phyloP scores from a whole-genome alignment of 805 yeast genomes.

The Barnettozyma populi region DNA sequence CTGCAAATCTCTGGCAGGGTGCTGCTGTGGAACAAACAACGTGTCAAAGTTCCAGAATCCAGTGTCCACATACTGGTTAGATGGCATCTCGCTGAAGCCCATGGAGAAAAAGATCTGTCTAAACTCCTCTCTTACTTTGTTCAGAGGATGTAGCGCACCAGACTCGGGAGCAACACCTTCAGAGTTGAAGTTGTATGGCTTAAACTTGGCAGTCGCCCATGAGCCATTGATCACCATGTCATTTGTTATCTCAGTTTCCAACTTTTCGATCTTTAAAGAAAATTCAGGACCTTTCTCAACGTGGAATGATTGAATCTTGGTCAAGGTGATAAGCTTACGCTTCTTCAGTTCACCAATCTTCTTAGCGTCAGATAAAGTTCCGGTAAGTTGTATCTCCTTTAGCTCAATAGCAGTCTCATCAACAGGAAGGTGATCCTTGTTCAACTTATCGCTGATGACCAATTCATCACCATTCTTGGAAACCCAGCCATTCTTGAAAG shows the following conservation, averaged over 20 bases:
- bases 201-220: constrained; percentile 82
- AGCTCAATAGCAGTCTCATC: constrained; percentile 68
- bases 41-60: constrained; percentile 99
- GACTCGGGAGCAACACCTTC: constrained; percentile 83
- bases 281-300: constrained; percentile 82
- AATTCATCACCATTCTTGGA: constrained; percentile 79
- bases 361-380: constrained; percentile 55
- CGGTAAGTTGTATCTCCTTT: constrained; percentile 48
- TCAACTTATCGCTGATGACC: constrained; percentile 48
- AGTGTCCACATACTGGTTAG: constrained; percentile 95
- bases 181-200: constrained; percentile 93
- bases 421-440: constrained; percentile 42
- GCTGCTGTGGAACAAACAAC: constrained; percentile 96
- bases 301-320: constrained; percentile 69
- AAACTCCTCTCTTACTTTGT: constrained; percentile 95
- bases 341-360: constrained; percentile 83
- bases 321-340: constrained; percentile 74
- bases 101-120: constrained; percentile 94
- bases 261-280: constrained; percentile 68
- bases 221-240: constrained; percentile 83
- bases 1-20: constrained; percentile 98
- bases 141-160: constrained; percentile 95
- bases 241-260: constrained; percentile 90
- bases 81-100: constrained; percentile 99
- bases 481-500: constrained; percentile 97